These are phyloP conservation scores for Tetracladium setigerum DNA, from an alignment of 495 filamentous ascomycete species.

Conservation along the genomic window DNA sequence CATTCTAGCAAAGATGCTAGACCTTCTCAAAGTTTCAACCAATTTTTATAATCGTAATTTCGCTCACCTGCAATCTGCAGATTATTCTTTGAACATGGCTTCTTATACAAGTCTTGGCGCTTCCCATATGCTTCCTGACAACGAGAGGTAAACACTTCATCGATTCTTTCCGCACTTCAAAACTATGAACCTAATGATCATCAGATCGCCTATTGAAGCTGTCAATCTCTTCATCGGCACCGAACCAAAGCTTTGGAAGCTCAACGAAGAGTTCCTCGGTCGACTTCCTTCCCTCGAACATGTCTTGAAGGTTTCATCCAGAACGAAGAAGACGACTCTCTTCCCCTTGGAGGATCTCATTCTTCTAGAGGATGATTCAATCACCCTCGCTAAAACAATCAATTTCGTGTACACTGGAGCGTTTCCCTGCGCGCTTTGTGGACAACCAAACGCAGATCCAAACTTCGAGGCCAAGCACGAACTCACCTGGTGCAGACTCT, in stretches of 20 bases:
- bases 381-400: not conserved
- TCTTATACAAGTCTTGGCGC: too few species aligned
- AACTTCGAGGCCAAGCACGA: not conserved
- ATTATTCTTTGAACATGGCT: too few species aligned
- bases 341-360: not conserved
- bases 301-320: constrained; percentile 1
- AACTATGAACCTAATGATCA: too few species aligned
- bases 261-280: constrained; percentile 3
- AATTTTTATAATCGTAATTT: too few species aligned
- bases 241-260: not conserved
- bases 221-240: constrained; percentile 5
- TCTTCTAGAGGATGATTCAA: not conserved
- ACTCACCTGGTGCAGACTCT: constrained; percentile 2
- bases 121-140: too few species aligned
- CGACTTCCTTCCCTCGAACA: constrained; percentile 1
- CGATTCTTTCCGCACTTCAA: too few species aligned
- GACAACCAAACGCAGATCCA: not conserved
- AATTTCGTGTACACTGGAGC: not conserved
- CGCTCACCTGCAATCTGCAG: too few species aligned
- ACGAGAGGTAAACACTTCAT: too few species aligned
- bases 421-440: not conserved
- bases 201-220: too few species aligned
- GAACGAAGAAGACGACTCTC: not conserved
- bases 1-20: too few species aligned
- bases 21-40: too few species aligned